These are phyloP conservation scores for Hamamelis virginiana DNA, from an alignment of 164 flowering plant genomes.

Conservation along the genomic window DNA sequence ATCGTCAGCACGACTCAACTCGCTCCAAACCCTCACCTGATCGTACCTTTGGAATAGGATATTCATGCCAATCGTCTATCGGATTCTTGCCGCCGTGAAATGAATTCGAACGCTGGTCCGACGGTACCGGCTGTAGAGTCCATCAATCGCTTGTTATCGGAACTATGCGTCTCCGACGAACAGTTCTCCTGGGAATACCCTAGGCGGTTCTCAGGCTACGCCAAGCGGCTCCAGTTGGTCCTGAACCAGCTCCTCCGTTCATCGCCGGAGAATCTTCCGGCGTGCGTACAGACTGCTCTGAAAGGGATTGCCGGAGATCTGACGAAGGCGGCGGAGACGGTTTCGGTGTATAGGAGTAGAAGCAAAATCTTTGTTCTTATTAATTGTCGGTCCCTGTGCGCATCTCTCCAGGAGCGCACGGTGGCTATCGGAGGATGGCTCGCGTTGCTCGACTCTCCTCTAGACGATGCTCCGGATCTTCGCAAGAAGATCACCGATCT, in stretches of 20 bases:
- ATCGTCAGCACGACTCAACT: neutral
- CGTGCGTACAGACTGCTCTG: constrained; percentile 40
- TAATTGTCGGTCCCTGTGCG: constrained; percentile 37
- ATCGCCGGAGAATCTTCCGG: constrained; percentile 18
- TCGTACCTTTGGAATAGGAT: neutral
- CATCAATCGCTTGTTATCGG: constrained; percentile 27
- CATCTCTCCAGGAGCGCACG: constrained; percentile 34
- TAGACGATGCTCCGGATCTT: constrained; percentile 33
- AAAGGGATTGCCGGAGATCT: constrained; percentile 46
- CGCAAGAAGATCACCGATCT: constrained; percentile 46
- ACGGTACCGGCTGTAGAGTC: constrained; percentile 24
- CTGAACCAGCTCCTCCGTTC: constrained; percentile 31
- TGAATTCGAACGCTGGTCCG: constrained; percentile 9
- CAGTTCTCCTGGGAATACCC: constrained; percentile 38
- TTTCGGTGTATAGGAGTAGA: constrained; percentile 29
- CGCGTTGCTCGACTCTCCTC: constrained; percentile 41
- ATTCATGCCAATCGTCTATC: neutral
- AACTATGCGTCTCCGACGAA: constrained; percentile 29
- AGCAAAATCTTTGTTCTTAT: constrained; percentile 52
- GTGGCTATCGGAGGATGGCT: constrained; percentile 52
- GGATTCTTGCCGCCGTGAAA: neutral
- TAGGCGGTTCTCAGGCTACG: constrained; percentile 38
- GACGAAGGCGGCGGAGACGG: constrained; percentile 24
- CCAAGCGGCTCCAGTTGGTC: constrained; percentile 39
- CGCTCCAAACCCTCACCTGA: neutral